Evolutionary conservation across 768 basidiomycete genomes (phyloP), one percentile per base, ranked within the genome.

Genomic region (Auricularia heimuer): DNA sequence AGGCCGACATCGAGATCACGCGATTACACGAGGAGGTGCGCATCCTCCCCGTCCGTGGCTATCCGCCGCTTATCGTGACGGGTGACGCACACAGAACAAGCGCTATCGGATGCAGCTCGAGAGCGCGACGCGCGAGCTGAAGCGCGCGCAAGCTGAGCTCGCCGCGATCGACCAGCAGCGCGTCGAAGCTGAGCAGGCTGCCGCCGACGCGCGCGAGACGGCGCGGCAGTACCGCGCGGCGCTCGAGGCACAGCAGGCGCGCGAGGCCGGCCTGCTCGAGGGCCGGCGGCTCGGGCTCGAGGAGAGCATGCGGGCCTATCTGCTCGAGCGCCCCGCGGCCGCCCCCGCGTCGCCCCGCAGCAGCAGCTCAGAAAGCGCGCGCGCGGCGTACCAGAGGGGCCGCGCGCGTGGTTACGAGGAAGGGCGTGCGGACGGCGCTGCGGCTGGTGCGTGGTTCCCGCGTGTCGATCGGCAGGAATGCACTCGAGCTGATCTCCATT

Each of bases 61-160:
- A 24, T 29, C 29, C 56, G 24, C 7, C 21, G 29, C 56, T 60
- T 60, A 51, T 51, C 56, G 56, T 60, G 56, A 42, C 3, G 8
- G 8, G 39, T 14, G 39, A 14, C 7, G 6, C 33, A 10, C 24
- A 34, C 56, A 60, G 56, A 73, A 76, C 10, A 78, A 79, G 69
- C 72, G 79, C 21, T 77, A 79, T 64, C 78, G 81, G 67, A 69
- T 82, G 67, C 79, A 81, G 70, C 69, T 82, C 67, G 82, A 83
- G 67, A 71, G 71, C 36, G 71, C 78, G 24, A 80, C 84, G 68
- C 75, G 78, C 16, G 81, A 84, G 65, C 66, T 80, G 36, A 68
- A 68, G 45, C 74, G 77, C 35, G 65, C 76, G 35, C 67, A 73
- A 7, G 66, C 67, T 4, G 71, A 73, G 54, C 68, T 73, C 3